A percentile compares a stretch with the other conserved stretches of the same genome.
Conservation (phyloP, 1,284 basidiomycete genomes). For the Marasmius oreades region DNA sequence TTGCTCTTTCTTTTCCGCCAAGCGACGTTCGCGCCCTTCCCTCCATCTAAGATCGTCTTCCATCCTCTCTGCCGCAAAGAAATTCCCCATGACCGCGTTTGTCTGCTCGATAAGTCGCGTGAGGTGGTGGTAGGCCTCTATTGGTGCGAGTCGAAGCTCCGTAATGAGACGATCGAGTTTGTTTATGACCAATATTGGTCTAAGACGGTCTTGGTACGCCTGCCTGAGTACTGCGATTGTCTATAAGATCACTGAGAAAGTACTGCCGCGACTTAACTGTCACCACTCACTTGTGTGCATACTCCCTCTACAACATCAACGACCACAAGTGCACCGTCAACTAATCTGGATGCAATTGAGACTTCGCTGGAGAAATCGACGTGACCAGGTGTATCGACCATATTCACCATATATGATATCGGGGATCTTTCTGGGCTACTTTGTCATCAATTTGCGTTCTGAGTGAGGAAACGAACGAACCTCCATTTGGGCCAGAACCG, state of each 20-base stretch:
- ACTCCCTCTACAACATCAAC: conserved; percentile 99
- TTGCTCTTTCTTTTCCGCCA: conserved; percentile 70
- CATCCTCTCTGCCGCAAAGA: conserved; percentile 97
- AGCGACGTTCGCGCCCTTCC: conserved; percentile 83
- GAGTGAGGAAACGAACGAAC: conserved; percentile 22
- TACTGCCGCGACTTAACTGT: background rate
- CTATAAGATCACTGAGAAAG: conserved; percentile 35
- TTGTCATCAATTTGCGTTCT: conserved; percentile 21
- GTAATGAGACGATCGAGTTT: conserved; percentile 96
- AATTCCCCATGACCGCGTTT: conserved; percentile 96
- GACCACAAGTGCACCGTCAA: conserved; percentile 95
- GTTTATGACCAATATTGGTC: conserved; percentile 95
- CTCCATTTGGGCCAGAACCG: conserved; percentile 46
- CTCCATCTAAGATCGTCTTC: conserved; percentile 93
- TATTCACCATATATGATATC: conserved; percentile 80
- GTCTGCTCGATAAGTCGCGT: conserved; percentile 94
- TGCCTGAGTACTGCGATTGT: conserved; percentile 95
- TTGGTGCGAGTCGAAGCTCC: conserved; percentile 88
- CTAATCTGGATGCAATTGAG: conserved; percentile 89
- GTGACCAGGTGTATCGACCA: conserved; percentile 99
- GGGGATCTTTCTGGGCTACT: conserved; percentile 44
- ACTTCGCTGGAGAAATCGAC: conserved; percentile 99
- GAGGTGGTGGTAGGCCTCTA: conserved; percentile 94
- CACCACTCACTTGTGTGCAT: conserved; percentile 80
- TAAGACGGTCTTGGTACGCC: conserved; percentile 89